Evolutionary conservation across 2,329 filamentous ascomycete genomes (phyloP).

Genomic region (Venturia nashicola): DNA sequence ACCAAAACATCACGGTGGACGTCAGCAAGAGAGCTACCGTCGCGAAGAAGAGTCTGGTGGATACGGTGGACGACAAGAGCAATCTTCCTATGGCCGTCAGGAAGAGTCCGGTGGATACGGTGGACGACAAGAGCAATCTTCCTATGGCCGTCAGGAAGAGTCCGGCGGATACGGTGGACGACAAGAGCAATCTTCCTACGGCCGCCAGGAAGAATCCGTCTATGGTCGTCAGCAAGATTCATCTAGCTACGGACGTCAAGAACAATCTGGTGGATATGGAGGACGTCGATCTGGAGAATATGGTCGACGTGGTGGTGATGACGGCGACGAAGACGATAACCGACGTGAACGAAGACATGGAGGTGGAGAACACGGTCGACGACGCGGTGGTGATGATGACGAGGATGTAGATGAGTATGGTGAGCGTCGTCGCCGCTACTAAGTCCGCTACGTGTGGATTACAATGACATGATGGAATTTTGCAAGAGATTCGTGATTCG

Average conservation of each 20-base stretch:
- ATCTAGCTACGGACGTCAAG: not conserved
- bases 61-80: not conserved
- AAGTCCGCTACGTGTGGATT: not conserved
- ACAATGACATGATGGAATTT: not conserved
- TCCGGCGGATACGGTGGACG: not conserved
- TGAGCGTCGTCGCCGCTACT: not conserved
- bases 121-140: not conserved
- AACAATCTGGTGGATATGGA: slow-evolving; percentile 3
- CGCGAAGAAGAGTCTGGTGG: not conserved
- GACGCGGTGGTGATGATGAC: not conserved
- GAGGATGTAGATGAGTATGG: slow-evolving; percentile 4
- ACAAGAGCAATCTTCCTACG: not conserved
- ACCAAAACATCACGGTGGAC: not conserved
- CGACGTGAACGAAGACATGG: not conserved
- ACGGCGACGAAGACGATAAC: not conserved
- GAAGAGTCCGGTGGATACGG: not conserved
- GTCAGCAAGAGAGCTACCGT: not conserved
- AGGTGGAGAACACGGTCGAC: not conserved
- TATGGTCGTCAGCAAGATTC: slow-evolving; percentile 5
- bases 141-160: slow-evolving; percentile 6
- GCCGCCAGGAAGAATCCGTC: not conserved
- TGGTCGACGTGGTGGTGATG: slow-evolving; percentile 2
- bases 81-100: slow-evolving; percentile 4
- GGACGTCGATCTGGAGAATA: not conserved
- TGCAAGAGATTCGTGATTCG: not conserved